Conservation (phyloP, 2,329 filamentous ascomycete species). For the Teratosphaeria destructans region DNA sequence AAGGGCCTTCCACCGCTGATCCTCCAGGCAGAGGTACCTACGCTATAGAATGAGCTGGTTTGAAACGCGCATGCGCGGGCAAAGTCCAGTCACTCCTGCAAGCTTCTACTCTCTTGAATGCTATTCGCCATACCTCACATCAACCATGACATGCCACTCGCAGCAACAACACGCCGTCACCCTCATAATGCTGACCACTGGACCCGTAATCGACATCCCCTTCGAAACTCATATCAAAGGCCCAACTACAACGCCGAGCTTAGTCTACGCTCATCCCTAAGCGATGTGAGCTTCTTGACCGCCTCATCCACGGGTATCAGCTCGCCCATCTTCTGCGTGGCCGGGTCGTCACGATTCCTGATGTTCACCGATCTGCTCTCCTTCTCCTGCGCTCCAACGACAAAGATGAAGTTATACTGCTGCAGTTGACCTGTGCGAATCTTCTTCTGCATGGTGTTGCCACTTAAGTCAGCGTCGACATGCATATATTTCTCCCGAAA, state of each 20-base stretch:
- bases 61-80: neutral
- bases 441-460: slow-evolving; percentile 84
- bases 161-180: neutral
- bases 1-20: neutral
- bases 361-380: slow-evolving; percentile 52
- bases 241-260: neutral
- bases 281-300: slow-evolving; percentile 39
- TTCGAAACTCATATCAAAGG: neutral
- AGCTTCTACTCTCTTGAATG: neutral
- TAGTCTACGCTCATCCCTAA: slow-evolving; percentile 36
- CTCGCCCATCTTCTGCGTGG: slow-evolving; percentile 51
- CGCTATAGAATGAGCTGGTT: neutral
- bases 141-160: neutral
- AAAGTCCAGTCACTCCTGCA: neutral
- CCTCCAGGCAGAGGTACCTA: neutral
- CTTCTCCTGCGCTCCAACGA: slow-evolving; percentile 54
- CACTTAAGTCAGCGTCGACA: slow-evolving; percentile 59
- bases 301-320: slow-evolving; percentile 51
- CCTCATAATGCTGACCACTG: neutral
- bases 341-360: slow-evolving; percentile 52
- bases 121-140: neutral
- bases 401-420: slow-evolving; percentile 77
- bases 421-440: slow-evolving; percentile 70
- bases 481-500: slow-evolving; percentile 59
- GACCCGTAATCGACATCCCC: neutral